Evolutionary conservation across 768 basidiomycete species (phyloP), one percentile per base, ranked within the genome.

Genomic region (Kwoniella bestiolae): DNA sequence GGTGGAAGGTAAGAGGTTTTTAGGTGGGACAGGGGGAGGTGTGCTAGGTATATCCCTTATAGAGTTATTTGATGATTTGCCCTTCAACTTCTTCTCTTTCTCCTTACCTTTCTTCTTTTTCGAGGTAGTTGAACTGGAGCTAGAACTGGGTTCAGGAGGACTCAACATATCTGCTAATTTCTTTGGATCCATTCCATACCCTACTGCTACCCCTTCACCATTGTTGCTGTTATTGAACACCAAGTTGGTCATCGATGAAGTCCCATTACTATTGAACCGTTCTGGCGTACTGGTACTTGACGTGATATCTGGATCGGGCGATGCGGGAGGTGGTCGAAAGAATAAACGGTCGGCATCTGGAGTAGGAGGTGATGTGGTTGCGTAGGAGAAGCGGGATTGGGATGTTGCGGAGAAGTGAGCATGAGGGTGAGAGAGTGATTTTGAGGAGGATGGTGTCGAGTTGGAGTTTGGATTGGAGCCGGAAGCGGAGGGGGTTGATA

Each of bases 21-120:
- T 59, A 31, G 51, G 61, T 12, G 61, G 61, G 18, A 63, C 29
- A 12, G 61, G 52, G n/a, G 61, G 61, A 8, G 61, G 61, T 6
- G 61, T 63, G 7, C 11, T 26, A 31, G 50, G 38, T 32, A 25
- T 25, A 9, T 18, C n/a, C 26, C 49, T 51, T 18, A 41, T 34
- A 3, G 50, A 34, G 18, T 44, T 51, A 0, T 26, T 25, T 1
- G 38, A 41, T 46, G 41, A 3, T 25, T 60, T 51, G 23, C 7
- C 46, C 51, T 26, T 44, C 31, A 55, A 11, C 9, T 14, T 55
- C 49, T 52, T 50, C 7, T 57, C 38, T 21, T 28, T 31, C 41
- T 29, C 26, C 51, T 52, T 52, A 12, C 57, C 23, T 44, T 63
- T 63, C 29, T 45, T 32, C 50, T 21, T 41, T 29, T 16, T 28